Evolutionary conservation across 495 filamentous ascomycete species (phyloP).

Genomic region (Aspergillus coremiiformis): DNA sequence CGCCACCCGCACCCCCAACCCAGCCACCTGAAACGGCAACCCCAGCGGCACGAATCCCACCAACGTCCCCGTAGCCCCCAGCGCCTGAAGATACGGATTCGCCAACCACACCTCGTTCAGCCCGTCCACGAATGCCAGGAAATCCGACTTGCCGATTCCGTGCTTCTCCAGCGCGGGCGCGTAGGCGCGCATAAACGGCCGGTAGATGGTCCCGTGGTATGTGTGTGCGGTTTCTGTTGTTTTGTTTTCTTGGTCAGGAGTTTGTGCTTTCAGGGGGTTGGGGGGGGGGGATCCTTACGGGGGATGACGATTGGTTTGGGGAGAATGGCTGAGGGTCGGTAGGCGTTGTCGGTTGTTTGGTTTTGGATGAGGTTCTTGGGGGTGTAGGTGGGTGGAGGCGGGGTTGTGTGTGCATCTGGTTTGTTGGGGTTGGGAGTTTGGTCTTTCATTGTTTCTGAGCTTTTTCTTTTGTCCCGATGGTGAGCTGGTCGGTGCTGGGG

Average conservation of each 20-base stretch:
- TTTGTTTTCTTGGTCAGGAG: background rate
- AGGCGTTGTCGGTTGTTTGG: background rate
- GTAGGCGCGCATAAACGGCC: slow-evolving; percentile 19
- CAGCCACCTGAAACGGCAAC: slow-evolving; percentile 12
- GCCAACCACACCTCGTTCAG: slow-evolving; percentile 23
- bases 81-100: slow-evolving; percentile 16
- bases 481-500: no score
- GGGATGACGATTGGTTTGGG: slow-evolving; percentile 1
- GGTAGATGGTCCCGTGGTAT: slow-evolving; percentile 15
- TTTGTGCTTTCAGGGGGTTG: background rate
- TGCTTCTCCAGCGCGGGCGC: slow-evolving; percentile 7
- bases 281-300: background rate
- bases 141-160: slow-evolving; percentile 4
- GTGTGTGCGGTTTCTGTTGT: slow-evolving; percentile 16
- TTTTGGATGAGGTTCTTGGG: slow-evolving; percentile 1
- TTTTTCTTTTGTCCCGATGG: no score
- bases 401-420: background rate
- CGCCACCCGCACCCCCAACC: slow-evolving; percentile 10
- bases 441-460: no score
- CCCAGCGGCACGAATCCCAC: slow-evolving; percentile 13
- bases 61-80: slow-evolving; percentile 4
- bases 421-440: no score
- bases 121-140: slow-evolving; percentile 19
- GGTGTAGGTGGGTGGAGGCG: background rate
- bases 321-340: background rate